phyloP scores from a whole-genome alignment of 306 rosid species.

The Prunus salicina region DNA sequence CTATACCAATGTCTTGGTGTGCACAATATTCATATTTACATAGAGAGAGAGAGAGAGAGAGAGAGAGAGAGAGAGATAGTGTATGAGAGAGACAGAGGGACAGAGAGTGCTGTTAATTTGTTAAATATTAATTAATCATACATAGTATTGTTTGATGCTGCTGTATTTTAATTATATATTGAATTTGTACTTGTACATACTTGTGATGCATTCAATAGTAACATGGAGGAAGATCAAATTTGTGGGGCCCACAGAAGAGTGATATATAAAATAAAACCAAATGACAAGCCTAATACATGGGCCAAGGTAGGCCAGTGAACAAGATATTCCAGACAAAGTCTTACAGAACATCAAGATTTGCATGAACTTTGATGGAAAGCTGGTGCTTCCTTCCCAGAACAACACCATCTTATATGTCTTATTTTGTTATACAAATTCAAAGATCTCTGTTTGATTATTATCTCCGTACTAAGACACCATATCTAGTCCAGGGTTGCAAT shows the following conservation, averaged over 20 bases:
- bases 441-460: constrained; percentile 31
- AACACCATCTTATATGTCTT: constrained; percentile 9
- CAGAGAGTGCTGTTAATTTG: constrained; percentile 1
- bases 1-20: constrained; percentile 41
- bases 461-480: constrained; percentile 46
- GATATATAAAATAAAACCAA: constrained; percentile 26
- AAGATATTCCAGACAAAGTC: constrained; percentile 86
- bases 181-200: constrained; percentile 11
- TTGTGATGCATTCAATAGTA: constrained; percentile 24
- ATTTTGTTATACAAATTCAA: constrained; percentile 27
- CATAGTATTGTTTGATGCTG: background rate
- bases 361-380: constrained; percentile 45
- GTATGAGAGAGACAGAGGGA: constrained; percentile 24
- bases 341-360: constrained; percentile 48
- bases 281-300: constrained; percentile 41
- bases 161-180: background rate
- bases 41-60: constrained; percentile 28
- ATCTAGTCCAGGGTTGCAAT: constrained; percentile 25
- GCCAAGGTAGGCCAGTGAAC: constrained; percentile 69
- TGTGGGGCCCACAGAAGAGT: constrained; percentile 39
- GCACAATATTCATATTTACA: constrained; percentile 11
- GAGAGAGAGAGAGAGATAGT: constrained; percentile 16
- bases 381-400: constrained; percentile 44
- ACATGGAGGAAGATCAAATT: constrained; percentile 35
- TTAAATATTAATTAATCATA: background rate